Base-by-base conservation (phyloP, 2,329 filamentous ascomycete species). In the Zasmidium angulare region DNA sequence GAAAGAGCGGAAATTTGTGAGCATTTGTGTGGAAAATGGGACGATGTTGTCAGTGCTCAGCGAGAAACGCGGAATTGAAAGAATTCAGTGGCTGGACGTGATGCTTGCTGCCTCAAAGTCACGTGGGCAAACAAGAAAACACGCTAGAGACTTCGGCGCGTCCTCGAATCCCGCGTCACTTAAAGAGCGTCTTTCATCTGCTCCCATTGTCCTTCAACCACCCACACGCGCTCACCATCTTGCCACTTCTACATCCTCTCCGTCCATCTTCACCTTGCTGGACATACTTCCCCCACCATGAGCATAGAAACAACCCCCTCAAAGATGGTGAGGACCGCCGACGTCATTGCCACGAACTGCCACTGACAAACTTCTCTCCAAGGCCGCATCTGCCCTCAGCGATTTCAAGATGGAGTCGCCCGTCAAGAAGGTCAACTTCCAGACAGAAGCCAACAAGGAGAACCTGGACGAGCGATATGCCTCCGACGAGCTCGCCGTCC, bases 341-440 rank as follows among this genome's bases (percentile, higher is more conserved):
- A 77, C 69, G 70, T 74, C 70, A 68, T 73, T 67, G 66, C 65
- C 64, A 63, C 70, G 69, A 73, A 64, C 69, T 71, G 69, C 69
- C 64, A 65, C 66, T 63, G 75, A 76, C 78, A 71, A 79, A 72
- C 64, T 56, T 59, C 60, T 49, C 51, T 52, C 50, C 65, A 75
- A 98, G 93, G 89, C 89, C 81, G 90, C 92, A 71, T 88, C 90
- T 72, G 91, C 87, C 71, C 89, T 98, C 73, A 88, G 95, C 77
- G 86, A 86, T 69, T 84, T 98, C 76, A 96, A 93, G 80, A 96
- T 97, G 86, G 90, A 96, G 69, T 95, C 91, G 0, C 92, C 93
- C 49, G 80, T 89, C 65, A 96, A 96, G 88, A 96, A 96, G 84
- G 85, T 95, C 67, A 83, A 89, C 81, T 91, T 96, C 76, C 79